These are phyloP conservation scores for Amphibolis antarctica DNA, from an alignment of 106 monocot genomes.

Conservation along the genomic window DNA sequence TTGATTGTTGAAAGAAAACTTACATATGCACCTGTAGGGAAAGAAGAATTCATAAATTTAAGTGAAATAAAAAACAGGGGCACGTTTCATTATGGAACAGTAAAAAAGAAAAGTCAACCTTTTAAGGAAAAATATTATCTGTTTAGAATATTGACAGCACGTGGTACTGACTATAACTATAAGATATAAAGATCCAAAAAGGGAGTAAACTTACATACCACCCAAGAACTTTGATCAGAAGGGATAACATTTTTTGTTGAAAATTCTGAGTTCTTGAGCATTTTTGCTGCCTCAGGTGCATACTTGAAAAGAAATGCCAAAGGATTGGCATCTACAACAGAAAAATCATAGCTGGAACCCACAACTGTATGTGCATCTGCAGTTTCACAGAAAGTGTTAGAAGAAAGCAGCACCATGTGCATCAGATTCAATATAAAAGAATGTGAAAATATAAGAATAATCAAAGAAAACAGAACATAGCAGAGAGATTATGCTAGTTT, in stretches of 20 bases:
- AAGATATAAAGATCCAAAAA: not conserved
- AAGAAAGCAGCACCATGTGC: not conserved
- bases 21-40: no score
- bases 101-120: no score
- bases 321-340: slow-evolving; percentile 83
- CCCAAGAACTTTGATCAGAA: slow-evolving; percentile 69
- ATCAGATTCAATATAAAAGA: not conserved
- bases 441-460: not conserved
- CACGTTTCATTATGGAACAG: no score
- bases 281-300: slow-evolving; percentile 74
- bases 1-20: no score
- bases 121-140: not conserved
- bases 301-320: slow-evolving; percentile 79
- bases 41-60: no score
- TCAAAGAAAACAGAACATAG: no score
- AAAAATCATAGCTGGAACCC: slow-evolving; percentile 74
- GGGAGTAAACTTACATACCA: slow-evolving; percentile 43
- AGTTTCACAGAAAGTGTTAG: slow-evolving; percentile 4
- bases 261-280: slow-evolving; percentile 35
- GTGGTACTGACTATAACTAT: not conserved
- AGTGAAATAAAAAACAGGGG: no score
- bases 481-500: no score
- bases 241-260: slow-evolving; percentile 28
- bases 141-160: not conserved
- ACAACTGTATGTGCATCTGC: slow-evolving; percentile 53